Percentiles rank a stretch among this genome's conserved stretches.
Evolutionary conservation across 2,329 filamentous ascomycete species (phyloP).

Genomic region (Fusarium austroafricanum): DNA sequence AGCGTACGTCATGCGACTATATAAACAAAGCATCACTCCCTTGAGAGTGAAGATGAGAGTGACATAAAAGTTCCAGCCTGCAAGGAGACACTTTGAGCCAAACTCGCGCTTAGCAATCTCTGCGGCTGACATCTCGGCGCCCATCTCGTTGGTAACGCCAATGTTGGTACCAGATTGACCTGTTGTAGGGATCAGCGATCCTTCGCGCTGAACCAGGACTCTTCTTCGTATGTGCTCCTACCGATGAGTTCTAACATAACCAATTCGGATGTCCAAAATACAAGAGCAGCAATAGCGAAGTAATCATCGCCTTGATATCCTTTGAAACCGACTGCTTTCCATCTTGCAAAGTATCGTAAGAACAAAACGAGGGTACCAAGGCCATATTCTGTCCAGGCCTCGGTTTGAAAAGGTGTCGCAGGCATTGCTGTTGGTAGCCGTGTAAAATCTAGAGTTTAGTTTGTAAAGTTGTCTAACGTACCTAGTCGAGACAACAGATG

Average conservation of each 20-base stretch:
- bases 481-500: not conserved
- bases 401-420: slow-evolving; percentile 56
- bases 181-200: slow-evolving; percentile 36
- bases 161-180: slow-evolving; percentile 55
- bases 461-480: not conserved
- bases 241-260: slow-evolving; percentile 52
- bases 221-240: slow-evolving; percentile 22
- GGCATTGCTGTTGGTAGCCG: not conserved
- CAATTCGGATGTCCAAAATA: slow-evolving; percentile 53
- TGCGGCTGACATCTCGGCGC: slow-evolving; percentile 46
- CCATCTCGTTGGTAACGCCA: slow-evolving; percentile 49
- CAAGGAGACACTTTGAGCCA: slow-evolving; percentile 51
- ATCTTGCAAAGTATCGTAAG: slow-evolving; percentile 54
- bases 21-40: slow-evolving; percentile 57
- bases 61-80: slow-evolving; percentile 56
- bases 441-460: not conserved
- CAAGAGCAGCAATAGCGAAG: slow-evolving; percentile 52
- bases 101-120: slow-evolving; percentile 47
- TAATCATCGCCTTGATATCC: slow-evolving; percentile 57
- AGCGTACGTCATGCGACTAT: slow-evolving; percentile 56
- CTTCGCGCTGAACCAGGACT: not conserved
- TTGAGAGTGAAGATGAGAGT: slow-evolving; percentile 58
- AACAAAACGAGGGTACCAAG: slow-evolving; percentile 54
- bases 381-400: slow-evolving; percentile 58
- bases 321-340: slow-evolving; percentile 54